phyloP scores from a whole-genome alignment of 768 basidiomycete genomes.

The Rhodosporidiobolus odoratus region DNA sequence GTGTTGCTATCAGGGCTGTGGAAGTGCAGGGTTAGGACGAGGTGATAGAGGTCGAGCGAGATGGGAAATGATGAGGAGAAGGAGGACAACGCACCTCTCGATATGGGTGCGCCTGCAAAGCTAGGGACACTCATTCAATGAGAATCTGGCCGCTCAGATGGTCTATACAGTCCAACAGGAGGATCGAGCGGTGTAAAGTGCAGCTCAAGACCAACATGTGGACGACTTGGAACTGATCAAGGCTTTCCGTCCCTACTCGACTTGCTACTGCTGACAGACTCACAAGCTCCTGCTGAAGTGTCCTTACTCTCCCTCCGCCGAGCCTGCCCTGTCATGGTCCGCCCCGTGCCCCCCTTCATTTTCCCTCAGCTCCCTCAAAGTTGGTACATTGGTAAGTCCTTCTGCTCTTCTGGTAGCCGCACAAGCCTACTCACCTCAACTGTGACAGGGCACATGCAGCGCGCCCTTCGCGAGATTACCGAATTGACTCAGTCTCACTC shows the following conservation, averaged over 20 bases:
- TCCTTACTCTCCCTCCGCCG: too few relatives aligned
- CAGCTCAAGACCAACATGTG: too few relatives aligned
- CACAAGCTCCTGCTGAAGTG: too few relatives aligned
- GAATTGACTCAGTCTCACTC: conserved; percentile 50
- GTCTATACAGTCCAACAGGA: background rate
- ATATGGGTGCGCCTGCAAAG: conserved; percentile 34
- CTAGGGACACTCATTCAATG: background rate
- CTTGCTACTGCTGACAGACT: too few relatives aligned
- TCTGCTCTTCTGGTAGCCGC: background rate
- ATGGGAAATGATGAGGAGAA: background rate
- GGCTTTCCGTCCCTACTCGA: too few relatives aligned
- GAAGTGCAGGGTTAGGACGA: background rate
- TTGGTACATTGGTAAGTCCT: conserved; percentile 37
- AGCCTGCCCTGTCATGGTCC: conserved; percentile 8
- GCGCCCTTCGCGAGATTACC: conserved; percentile 40
- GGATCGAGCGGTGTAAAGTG: background rate
- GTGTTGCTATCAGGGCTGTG: conserved; percentile 7
- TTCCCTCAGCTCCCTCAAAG: conserved; percentile 30
- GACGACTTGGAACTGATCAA: too few relatives aligned
- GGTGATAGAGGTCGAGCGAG: too few relatives aligned
- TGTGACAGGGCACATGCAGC: conserved; percentile 37
- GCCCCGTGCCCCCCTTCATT: conserved; percentile 29
- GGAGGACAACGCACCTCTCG: conserved; percentile 21
- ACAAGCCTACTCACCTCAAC: background rate
- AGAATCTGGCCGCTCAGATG: too few relatives aligned